phyloP scores from a whole-genome alignment of 768 basidiomycete genomes.

The Pisolithus tinctorius region DNA sequence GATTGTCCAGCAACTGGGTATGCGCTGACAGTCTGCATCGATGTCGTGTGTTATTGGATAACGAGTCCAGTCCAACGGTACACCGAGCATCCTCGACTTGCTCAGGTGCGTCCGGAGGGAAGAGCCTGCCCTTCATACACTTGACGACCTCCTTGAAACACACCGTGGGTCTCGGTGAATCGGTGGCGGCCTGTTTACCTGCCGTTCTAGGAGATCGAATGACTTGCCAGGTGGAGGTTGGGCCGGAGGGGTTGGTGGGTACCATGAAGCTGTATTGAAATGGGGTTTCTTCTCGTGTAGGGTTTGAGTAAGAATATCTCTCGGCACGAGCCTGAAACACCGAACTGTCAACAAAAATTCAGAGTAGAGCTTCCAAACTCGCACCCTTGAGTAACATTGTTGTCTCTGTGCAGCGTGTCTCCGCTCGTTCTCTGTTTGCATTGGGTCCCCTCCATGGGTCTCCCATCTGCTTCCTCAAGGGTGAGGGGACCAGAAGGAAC shows the following conservation, averaged over 20 bases:
- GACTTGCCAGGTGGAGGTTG: constrained; percentile 14
- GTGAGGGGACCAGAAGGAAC: constrained; percentile 31
- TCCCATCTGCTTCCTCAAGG: constrained; percentile 37
- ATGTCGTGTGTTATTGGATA: constrained; percentile 4
- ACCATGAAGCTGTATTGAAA: constrained; percentile 31
- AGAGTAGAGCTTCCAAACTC: not conserved
- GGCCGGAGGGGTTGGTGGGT: constrained; percentile 15
- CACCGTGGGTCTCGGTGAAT: constrained; percentile 30
- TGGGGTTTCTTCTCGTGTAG: constrained; percentile 17
- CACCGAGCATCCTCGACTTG: constrained; percentile 27
- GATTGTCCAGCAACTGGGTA: constrained; percentile 35
- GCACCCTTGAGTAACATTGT: constrained; percentile 17
- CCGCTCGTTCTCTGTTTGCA: constrained; percentile 28
- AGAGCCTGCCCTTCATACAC: too few relatives aligned
- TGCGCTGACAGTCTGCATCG: constrained; percentile 16
- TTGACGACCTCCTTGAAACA: too few relatives aligned
- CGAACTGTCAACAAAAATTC: constrained; percentile 1
- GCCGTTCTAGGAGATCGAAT: constrained; percentile 4
- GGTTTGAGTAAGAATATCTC: not conserved
- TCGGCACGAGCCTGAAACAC: constrained; percentile 13
- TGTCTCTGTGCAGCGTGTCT: constrained; percentile 15
- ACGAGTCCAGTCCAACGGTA: constrained; percentile 18
- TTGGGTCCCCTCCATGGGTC: constrained; percentile 32
- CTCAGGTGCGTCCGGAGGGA: constrained; percentile 34
- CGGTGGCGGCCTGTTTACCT: constrained; percentile 8